Evolutionary conservation across 352 stramenopile genomes (phyloP).

Genomic region (Salisapilia sapeloensis): DNA sequence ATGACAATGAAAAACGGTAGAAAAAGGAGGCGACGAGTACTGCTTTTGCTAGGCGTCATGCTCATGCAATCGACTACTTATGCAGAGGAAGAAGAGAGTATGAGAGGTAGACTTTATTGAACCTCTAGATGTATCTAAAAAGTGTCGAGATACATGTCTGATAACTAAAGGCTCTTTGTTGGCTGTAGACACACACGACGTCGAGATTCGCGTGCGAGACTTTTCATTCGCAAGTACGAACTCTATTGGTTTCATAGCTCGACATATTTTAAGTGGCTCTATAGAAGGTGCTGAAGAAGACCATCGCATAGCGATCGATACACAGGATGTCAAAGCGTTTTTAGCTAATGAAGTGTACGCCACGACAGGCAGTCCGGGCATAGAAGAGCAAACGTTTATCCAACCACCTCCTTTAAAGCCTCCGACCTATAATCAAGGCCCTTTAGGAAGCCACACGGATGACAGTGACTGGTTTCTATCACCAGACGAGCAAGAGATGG

Average conservation of each 20-base stretch:
- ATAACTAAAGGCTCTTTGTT: no score
- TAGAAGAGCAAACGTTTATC: not conserved
- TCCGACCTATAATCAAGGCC: conserved; percentile 8
- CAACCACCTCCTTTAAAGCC: conserved; percentile 1
- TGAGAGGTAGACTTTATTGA: no score
- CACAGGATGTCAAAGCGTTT: conserved; percentile 34
- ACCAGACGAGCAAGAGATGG: conserved; percentile 32
- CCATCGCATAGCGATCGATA: conserved; percentile 27
- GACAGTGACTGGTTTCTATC: conserved; percentile 28
- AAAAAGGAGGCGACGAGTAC: no score
- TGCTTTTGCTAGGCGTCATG: no score
- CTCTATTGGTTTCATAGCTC: not conserved
- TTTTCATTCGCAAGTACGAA: conserved; percentile 49
- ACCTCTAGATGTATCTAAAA: no score
- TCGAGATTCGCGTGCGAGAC: conserved; percentile 50
- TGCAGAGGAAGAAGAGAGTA: no score
- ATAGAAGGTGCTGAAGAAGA: conserved; percentile 21
- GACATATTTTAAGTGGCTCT: not conserved
- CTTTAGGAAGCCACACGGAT: conserved; percentile 19
- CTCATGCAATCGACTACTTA: no score
- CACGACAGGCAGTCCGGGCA: conserved; percentile 1
- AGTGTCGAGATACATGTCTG: no score
- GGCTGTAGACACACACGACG: conserved; percentile 2
- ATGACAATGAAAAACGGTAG: no score
- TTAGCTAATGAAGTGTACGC: conserved; percentile 12